Evolutionary conservation across 768 basidiomycete species (phyloP), one percentile per base, ranked within the genome.

Genomic region (Tremella mesenterica): DNA sequence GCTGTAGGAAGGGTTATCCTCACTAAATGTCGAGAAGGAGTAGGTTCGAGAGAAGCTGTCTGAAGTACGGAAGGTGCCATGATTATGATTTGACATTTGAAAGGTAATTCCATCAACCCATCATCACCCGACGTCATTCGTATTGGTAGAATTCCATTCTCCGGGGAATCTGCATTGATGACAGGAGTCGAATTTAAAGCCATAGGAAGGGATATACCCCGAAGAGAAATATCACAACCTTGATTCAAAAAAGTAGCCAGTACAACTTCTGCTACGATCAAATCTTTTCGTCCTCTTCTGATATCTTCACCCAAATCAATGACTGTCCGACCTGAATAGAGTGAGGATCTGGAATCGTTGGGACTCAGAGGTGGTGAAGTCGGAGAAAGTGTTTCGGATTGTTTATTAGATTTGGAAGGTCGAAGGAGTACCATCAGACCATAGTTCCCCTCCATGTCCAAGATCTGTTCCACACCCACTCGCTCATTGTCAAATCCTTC

Each of bases 1-100:
- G 86, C 83, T 1, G 88, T 93, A 2, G 91, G 91, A 16, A 95
- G 73, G 33, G 80, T 81, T 48, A 96, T 62, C 45, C 87, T 78
- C 13, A 96, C 58, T 43, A 95, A 73, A 73, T 95, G 89, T 41
- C 88, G 79, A 18, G 53, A 78, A 7, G 80, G 76, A 43, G 76
- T 77, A 31, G 86, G 66, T 12, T 71, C 64, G 1, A 88, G 86
- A 61, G 86, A 86, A 34, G 61, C 72, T 18, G 74, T 75, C 52
- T 73, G 60, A 53, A 88, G 74, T 10, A 88, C 81, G 20, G 88
- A 90, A 1, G 83, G 81, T 0, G 92, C 88, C 49, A 93, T 79
- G 0, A 84, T 85, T 67, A 86, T 80, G 13, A 91, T 76, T 4
- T 78, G 77, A 53, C 80, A 80, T 25, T 63, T 64, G 54, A 73